A percentile compares a stretch with the other conserved stretches of the same genome.
These are phyloP conservation scores for Delphinella strobiligena DNA, from an alignment of 2,329 filamentous ascomycete species.

Conservation along the genomic window DNA sequence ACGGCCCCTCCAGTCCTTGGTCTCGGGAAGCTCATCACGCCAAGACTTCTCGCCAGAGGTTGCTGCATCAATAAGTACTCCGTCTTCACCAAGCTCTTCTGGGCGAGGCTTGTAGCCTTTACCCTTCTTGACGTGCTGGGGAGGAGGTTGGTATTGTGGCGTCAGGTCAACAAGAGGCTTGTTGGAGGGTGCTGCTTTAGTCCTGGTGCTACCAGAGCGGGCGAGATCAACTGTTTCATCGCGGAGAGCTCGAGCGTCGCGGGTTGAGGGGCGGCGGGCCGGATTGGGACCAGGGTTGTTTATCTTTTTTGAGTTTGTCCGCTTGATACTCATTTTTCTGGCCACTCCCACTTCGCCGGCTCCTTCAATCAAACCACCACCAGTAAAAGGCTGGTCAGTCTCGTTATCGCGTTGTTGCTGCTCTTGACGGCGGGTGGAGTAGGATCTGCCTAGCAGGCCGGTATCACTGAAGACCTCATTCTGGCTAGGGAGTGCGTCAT, in stretches of 20 bases:
- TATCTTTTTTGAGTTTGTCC: constrained; percentile 21
- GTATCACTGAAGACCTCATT: constrained; percentile 32
- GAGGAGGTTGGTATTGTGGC: constrained; percentile 51
- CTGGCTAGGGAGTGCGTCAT: constrained; percentile 11
- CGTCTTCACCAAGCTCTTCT: constrained; percentile 21
- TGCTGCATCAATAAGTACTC: constrained; percentile 33
- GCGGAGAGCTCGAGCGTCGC: constrained; percentile 11
- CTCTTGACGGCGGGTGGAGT: constrained; percentile 34
- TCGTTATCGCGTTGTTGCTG: constrained; percentile 25
- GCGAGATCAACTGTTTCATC: constrained; percentile 25
- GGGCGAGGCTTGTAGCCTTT: constrained; percentile 32
- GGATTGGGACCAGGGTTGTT: constrained; percentile 7
- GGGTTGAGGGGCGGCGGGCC: constrained; percentile 7
- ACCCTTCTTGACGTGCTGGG: constrained; percentile 43
- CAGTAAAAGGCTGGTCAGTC: constrained; percentile 36
- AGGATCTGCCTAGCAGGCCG: constrained; percentile 38
- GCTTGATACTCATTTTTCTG: constrained; percentile 11
- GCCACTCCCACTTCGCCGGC: constrained; percentile 7
- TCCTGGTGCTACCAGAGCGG: constrained; percentile 30
- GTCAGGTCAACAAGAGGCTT: constrained; percentile 60
- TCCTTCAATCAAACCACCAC: constrained; percentile 45
- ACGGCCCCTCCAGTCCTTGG: constrained; percentile 32
- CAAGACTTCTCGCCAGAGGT: constrained; percentile 29
- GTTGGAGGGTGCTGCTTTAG: constrained; percentile 24
- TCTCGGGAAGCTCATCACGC: constrained; percentile 23